A percentile compares a stretch with the other conserved stretches of the same genome.
phyloP scores from a whole-genome alignment of 768 basidiomycete genomes.

The Suillus occidentalis region DNA sequence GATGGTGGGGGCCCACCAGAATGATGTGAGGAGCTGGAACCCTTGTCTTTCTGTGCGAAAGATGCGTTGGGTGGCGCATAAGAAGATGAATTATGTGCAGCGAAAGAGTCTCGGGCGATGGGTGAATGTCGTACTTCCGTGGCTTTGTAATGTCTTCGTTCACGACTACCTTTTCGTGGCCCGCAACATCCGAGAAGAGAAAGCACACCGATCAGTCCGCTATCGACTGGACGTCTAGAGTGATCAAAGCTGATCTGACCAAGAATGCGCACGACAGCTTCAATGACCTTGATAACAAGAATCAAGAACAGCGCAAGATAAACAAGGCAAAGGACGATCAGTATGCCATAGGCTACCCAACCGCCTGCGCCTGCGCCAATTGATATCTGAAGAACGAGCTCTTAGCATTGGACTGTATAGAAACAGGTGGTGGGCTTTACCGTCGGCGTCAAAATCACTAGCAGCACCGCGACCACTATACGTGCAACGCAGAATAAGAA shows the following conservation, averaged over 20 bases:
- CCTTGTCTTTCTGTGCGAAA: slow-evolving; percentile 28
- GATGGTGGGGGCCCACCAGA: slow-evolving; percentile 62
- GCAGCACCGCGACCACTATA: slow-evolving; percentile 84
- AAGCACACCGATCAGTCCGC: slow-evolving; percentile 85
- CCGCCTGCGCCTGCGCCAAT: slow-evolving; percentile 78
- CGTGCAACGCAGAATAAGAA: slow-evolving; percentile 91
- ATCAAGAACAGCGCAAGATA: slow-evolving; percentile 83
- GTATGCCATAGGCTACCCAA: slow-evolving; percentile 94
- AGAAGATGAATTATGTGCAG: slow-evolving; percentile 44
- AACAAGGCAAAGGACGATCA: slow-evolving; percentile 79
- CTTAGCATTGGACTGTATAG: slow-evolving; percentile 13
- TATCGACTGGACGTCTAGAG: slow-evolving; percentile 75
- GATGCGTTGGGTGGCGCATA: slow-evolving; percentile 44
- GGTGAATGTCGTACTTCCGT: slow-evolving; percentile 22
- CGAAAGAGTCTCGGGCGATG: slow-evolving; percentile 23
- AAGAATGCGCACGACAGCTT: slow-evolving; percentile 76
- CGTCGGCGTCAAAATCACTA: slow-evolving; percentile 87
- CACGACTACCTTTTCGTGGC: slow-evolving; percentile 39
- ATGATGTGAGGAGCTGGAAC: slow-evolving; percentile 34
- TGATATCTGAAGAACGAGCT: slow-evolving; percentile 57
- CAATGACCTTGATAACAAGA: slow-evolving; percentile 81
- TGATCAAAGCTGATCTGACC: slow-evolving; percentile 83
- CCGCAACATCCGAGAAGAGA: slow-evolving; percentile 69
- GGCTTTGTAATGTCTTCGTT: slow-evolving; percentile 24
- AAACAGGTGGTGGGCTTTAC: slow-evolving; percentile 46